Base-by-base conservation (phyloP, 371 early-diverging fungal genomes). In the Quaeritorhiza haematococci region DNA sequence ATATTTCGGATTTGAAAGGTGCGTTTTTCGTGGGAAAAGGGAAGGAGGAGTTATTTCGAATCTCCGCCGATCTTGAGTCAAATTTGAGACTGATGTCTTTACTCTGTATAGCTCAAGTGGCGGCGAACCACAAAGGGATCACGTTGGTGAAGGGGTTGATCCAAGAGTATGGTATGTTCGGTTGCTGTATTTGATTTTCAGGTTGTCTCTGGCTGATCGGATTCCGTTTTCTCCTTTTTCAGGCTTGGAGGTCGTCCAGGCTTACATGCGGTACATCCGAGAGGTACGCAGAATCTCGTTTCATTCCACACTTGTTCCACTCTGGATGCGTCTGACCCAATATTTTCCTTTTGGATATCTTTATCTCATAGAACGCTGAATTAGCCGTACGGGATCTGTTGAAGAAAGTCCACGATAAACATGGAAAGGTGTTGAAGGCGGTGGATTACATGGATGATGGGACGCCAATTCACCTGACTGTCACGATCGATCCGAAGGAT, bases 41-140 rank as follows among this genome's bases (percentile, higher is more conserved):
- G n/a, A 38, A n/a, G 13, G 13, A 38, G 38, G n/a, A 38, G 13
- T 5, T 53, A n/a, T 7, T 50, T 4, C n/a, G n/a, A n/a, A 5
- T 49, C 3, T 50, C 23, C 29, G 3, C 6, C 3, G 35, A 21
- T 53, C 29, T 3, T 50, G 55, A 21, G 38, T 38, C 38, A 38
- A 50, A 15, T n/a, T 35, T 21, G 2, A 23, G n/a, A 8, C 10
- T 3, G 33, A 26, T 34, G 21, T 10, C 4, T 32, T 15, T 3
- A 2, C 1, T n/a, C 41, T 41, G 19, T 35, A 17, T 26, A 61
- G 76, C 80, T 7, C 80, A 78, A 54, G 90, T 96, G 46, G 96
- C 98, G 4, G 96, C 98, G 27, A 98, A 98, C 67, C 89, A 94
- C 60, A 84, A 89, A 49, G 98, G 98, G 4, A 94, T 96, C 43